A percentile compares a stretch with the other conserved stretches of the same genome.
Conservation (phyloP, 257 asterid species). For the Solanum sejunctum region DNA sequence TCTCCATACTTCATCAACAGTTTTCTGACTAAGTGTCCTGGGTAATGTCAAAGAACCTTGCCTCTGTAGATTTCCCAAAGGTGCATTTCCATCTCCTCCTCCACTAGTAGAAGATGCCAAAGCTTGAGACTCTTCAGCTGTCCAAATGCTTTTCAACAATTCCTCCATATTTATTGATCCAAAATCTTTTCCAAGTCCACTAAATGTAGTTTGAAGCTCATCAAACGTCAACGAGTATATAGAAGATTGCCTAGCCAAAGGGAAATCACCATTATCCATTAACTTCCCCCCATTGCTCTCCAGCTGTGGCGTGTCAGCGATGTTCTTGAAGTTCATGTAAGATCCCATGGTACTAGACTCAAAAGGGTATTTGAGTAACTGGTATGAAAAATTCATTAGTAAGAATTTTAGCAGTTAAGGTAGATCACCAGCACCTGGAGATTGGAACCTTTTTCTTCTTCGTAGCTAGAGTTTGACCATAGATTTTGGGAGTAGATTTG, state of each 20-base stretch:
- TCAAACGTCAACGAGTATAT: conserved; percentile 73
- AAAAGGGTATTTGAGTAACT: conserved; percentile 7
- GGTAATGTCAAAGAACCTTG: conserved; percentile 91
- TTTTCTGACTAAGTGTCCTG: conserved; percentile 67
- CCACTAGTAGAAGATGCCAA: conserved; percentile 18
- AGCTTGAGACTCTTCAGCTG: conserved; percentile 72
- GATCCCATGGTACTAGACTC: conserved; percentile 45
- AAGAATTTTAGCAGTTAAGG: conserved; percentile 5
- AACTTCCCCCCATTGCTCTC: conserved; percentile 38
- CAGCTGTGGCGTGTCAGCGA: conserved; percentile 33
- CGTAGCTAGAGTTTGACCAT: not conserved
- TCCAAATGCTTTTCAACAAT: conserved; percentile 74
- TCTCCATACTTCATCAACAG: conserved; percentile 87
- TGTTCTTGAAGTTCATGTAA: conserved; percentile 64
- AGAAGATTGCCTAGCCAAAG: conserved; percentile 68
- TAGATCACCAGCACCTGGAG: not conserved
- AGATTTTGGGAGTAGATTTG: not conserved
- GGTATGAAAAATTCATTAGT: conserved; percentile 12
- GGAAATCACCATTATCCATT: conserved; percentile 24
- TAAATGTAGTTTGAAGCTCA: conserved; percentile 70
- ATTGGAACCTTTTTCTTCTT: not conserved
- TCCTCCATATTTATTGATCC: conserved; percentile 98
- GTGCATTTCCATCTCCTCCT: conserved; percentile 20
- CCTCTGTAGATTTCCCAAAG: conserved; percentile 53
- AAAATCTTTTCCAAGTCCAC: conserved; percentile 69